Percentiles rank a stretch among this genome's conserved stretches.
These are phyloP conservation scores for Aspergillus hiratsukae DNA, from an alignment of 2,329 filamentous ascomycete genomes.

Conservation along the genomic window DNA sequence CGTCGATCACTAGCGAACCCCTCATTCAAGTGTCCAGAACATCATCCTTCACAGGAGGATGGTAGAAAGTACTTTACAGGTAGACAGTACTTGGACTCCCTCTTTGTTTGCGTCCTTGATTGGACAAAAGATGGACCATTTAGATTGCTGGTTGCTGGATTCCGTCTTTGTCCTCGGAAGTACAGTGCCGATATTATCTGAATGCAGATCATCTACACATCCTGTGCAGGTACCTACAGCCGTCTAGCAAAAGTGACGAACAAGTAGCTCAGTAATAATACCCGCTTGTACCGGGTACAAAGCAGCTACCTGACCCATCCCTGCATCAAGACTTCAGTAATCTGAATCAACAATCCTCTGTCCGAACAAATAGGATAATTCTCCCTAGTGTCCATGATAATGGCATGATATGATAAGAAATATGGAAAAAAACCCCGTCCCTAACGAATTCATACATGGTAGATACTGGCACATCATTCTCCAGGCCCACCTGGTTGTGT, in stretches of 20 bases:
- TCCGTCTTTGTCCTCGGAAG: background rate
- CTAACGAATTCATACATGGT: background rate
- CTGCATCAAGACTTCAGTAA: background rate
- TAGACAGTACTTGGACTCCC: background rate
- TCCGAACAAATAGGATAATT: background rate
- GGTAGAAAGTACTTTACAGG: background rate
- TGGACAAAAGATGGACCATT: background rate
- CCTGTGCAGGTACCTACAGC: background rate
- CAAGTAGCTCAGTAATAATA: background rate
- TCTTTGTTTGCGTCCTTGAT: background rate
- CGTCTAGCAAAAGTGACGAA: background rate
- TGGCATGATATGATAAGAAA: background rate
- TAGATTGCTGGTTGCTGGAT: background rate
- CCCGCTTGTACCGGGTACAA: background rate
- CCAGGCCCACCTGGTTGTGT: background rate
- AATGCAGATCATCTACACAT: background rate
- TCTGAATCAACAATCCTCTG: background rate
- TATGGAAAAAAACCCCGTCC: background rate
- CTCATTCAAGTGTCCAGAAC: background rate
- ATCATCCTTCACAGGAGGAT: too few relatives aligned
- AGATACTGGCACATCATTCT: background rate
- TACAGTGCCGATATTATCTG: background rate
- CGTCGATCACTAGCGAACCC: conserved; percentile 5
- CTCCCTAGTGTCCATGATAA: background rate
- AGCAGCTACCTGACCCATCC: background rate